Evolutionary conservation across 2,329 filamentous ascomycete species (phyloP), one percentile per base, ranked within the genome.

Genomic region (Penicillium sp.): DNA sequence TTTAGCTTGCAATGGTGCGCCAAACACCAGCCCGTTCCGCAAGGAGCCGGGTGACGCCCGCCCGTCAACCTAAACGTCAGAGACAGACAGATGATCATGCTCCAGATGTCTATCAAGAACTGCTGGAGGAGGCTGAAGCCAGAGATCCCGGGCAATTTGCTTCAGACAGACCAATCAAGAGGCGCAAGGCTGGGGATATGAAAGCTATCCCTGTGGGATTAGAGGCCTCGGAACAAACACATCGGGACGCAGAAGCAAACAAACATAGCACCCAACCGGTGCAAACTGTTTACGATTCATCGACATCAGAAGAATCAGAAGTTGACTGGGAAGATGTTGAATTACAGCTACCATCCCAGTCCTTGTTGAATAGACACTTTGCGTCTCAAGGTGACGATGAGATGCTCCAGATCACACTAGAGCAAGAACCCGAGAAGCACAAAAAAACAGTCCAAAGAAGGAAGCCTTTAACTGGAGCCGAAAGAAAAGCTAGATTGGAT

Each of bases 301-400:
- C 66, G 70, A 77, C 82, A 33, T 81, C 81, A 15, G 83, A 84
- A 59, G 83, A 83, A n/a, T 84, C 83, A 52, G 84, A 87, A 52
- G 74, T 83, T 58, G 85, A 86, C 47, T 89, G 86, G 80, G 86
- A 89, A 71, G 85, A 86, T 61, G 78, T 86, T 45, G 78, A 81
- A 54, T 70, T 82, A 19, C 71, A 77, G 53, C 67, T 71, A 59
- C 13, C 70, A 58, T 50, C 65, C 61, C 65, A 59, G 65, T 58
- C 58, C 49, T 51, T 50, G 17, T 19, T 36, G n/a, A 39, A 29
- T 27, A 38, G 13, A 12, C 12, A 29, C 53, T 61, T 53, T 13
- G 33, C 23, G 9, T 48, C 58, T 25, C 56, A 50, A 25, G 54
- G 45, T 4, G 60, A 62, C 8, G 66, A 72, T 21, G 70, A 69